phyloP scores from a whole-genome alignment of 768 basidiomycete species.

The Phylloporus scabripes region DNA sequence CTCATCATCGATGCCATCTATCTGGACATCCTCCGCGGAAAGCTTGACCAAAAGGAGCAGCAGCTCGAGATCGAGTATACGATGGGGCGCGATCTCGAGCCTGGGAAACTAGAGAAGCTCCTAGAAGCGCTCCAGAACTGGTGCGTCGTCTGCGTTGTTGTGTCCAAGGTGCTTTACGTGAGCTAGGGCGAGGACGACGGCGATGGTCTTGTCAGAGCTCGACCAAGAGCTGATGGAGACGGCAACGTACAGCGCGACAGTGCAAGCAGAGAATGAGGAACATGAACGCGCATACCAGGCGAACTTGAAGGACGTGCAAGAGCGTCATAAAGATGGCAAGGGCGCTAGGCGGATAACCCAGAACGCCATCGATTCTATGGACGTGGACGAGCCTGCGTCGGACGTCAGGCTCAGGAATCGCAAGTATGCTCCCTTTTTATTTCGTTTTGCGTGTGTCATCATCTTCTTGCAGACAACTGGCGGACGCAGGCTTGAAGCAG shows the following conservation, averaged over 20 bases:
- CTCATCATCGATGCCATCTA: slow-evolving; percentile 97
- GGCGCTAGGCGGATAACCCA: slow-evolving; percentile 28
- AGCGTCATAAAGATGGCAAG: slow-evolving; percentile 57
- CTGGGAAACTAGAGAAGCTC: slow-evolving; percentile 57
- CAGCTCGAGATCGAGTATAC: slow-evolving; percentile 91
- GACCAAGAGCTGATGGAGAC: slow-evolving; percentile 63
- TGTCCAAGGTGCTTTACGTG: background rate
- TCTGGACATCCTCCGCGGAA: slow-evolving; percentile 81
- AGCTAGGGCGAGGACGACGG: slow-evolving; percentile 63
- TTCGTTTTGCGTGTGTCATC: background rate
- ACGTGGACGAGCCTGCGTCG: slow-evolving; percentile 56
- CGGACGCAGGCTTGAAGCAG: slow-evolving; percentile 42
- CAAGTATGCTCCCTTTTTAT: slow-evolving; percentile 41
- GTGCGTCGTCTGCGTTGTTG: slow-evolving; percentile 34
- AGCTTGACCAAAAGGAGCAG: slow-evolving; percentile 87
- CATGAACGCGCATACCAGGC: slow-evolving; percentile 52
- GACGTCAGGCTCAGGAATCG: slow-evolving; percentile 48
- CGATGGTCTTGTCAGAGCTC: slow-evolving; percentile 63
- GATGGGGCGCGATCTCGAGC: slow-evolving; percentile 87
- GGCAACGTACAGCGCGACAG: slow-evolving; percentile 37
- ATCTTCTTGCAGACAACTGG: slow-evolving; percentile 23
- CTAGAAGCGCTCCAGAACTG: slow-evolving; percentile 61
- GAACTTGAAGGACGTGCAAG: slow-evolving; percentile 55
- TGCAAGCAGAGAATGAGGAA: slow-evolving; percentile 41
- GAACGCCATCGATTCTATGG: slow-evolving; percentile 45